phyloP scores from a whole-genome alignment of 306 rosid species.

The Astragalus glycyphyllos region DNA sequence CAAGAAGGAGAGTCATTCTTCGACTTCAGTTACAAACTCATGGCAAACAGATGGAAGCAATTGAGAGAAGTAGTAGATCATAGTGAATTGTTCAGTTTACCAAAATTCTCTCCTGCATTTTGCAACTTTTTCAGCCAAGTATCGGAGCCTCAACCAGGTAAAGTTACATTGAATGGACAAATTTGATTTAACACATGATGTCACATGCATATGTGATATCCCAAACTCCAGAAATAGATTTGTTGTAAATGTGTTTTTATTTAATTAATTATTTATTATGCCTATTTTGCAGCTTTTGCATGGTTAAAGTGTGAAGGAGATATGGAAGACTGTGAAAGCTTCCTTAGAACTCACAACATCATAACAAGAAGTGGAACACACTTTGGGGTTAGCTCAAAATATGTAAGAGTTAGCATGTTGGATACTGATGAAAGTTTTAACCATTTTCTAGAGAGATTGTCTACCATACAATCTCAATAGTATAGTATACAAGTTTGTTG shows the following conservation, averaged over 20 bases:
- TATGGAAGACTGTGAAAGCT: constrained; percentile 57
- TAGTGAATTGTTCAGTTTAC: constrained; percentile 66
- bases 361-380: constrained; percentile 58
- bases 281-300: constrained; percentile 51
- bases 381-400: constrained; percentile 56
- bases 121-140: constrained; percentile 66
- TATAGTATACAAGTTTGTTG: background rate
- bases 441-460: constrained; percentile 49
- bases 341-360: constrained; percentile 50
- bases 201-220: constrained; percentile 1
- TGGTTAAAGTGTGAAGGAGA: constrained; percentile 60
- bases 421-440: constrained; percentile 54
- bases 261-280: background rate
- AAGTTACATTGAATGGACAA: background rate
- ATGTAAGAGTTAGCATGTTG: constrained; percentile 61
- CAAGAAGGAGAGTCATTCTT: constrained; percentile 61
- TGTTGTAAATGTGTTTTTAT: background rate
- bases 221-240: background rate
- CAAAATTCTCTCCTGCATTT: constrained; percentile 56
- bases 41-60: constrained; percentile 75
- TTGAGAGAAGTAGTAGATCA: constrained; percentile 59
- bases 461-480: constrained; percentile 27
- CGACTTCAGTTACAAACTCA: constrained; percentile 53
- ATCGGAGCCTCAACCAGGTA: constrained; percentile 81
- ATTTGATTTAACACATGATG: background rate